Base-by-base conservation (phyloP, 2,329 filamentous ascomycete genomes). In the Sclerotinia spermophila region DNA sequence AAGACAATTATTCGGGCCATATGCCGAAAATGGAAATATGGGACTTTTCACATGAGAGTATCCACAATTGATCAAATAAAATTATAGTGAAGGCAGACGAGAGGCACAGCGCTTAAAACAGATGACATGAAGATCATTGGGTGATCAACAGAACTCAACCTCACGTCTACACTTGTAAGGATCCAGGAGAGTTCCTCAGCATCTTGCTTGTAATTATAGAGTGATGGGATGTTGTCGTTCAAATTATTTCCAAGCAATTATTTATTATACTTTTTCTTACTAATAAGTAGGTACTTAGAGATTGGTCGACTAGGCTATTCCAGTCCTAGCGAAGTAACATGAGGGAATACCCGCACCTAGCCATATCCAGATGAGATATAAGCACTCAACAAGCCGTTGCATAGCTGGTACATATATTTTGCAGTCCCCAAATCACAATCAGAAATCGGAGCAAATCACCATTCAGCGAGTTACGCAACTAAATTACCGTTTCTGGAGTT, bases 91-190 rank as follows among this genome's bases (percentile, higher is more conserved):
- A 48, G 24, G 42, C 30, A 35, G 24, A 27, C 13, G 15, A 64
- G 44, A 64, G 30, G 61, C 61, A 64, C 30, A 27, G 61, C 61
- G 44, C 61, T 51, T 64, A 38, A 48, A 59, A 35, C 6, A 51
- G 38, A 38, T 27, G 38, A 51, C 30, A 38, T n/a, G 11, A 30
- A 35, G 30, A 62, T 62, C 27, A 62, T 24, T 44, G 40, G 30
- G 44, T 33, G 19, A 11, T 6, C 30, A 45, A 24, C 5, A 62
- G 30, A n/a, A 48, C 35, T 38, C 13, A 21, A 51, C 33, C 30
- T 38, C 44, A 44, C 33, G 40, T 17, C 27, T 61, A 33, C 17
- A 33, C 59, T 45, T 24, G 40, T 61, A 45, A 17, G 40, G 27
- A 2, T 24, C 24, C 15, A 13, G 40, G 27, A 30, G 17, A 60